Percentiles rank a stretch among this genome's conserved stretches.
These are phyloP conservation scores for Phtheirospermum japonicum DNA, from an alignment of 257 asterid genomes.

Conservation along the genomic window DNA sequence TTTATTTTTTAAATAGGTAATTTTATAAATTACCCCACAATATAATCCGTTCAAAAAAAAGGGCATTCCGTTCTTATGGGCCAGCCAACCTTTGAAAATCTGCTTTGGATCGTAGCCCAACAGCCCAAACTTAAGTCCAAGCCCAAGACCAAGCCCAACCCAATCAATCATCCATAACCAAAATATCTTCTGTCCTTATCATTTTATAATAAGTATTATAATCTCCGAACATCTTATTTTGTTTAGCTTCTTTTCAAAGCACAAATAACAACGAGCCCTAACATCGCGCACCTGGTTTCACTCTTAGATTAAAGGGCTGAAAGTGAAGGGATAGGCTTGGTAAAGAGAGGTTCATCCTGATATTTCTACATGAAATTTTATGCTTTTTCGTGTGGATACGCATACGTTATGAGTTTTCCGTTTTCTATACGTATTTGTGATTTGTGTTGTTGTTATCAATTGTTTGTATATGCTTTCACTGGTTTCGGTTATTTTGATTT, in stretches of 20 bases:
- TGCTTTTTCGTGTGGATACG: not conserved
- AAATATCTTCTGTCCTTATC: constrained; percentile 30
- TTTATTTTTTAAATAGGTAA: no score
- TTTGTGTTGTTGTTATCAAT: constrained; percentile 1
- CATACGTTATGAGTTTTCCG: constrained; percentile 6
- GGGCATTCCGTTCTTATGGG: not conserved
- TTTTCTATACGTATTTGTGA: not conserved
- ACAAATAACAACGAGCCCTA: constrained; percentile 33
- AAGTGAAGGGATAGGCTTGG: constrained; percentile 22
- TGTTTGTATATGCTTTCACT: not conserved
- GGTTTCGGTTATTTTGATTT: not conserved
- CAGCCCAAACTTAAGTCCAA: not conserved
- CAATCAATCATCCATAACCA: constrained; percentile 2
- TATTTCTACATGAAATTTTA: not conserved
- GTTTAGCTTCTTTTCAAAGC: constrained; percentile 30
- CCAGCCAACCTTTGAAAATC: not conserved
- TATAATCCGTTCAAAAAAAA: no score
- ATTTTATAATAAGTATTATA: not conserved
- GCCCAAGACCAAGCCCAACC: constrained; percentile 17
- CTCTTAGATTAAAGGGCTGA: constrained; percentile 20
- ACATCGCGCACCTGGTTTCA: not conserved
- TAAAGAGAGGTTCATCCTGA: constrained; percentile 16
- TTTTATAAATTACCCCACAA: no score
- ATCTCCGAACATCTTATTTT: constrained; percentile 19
- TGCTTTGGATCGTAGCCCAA: constrained; percentile 1